A percentile compares a stretch with the other conserved stretches of the same genome.
Evolutionary conservation across 306 rosid genomes (phyloP).

Genomic region (Quercus mongolica): DNA sequence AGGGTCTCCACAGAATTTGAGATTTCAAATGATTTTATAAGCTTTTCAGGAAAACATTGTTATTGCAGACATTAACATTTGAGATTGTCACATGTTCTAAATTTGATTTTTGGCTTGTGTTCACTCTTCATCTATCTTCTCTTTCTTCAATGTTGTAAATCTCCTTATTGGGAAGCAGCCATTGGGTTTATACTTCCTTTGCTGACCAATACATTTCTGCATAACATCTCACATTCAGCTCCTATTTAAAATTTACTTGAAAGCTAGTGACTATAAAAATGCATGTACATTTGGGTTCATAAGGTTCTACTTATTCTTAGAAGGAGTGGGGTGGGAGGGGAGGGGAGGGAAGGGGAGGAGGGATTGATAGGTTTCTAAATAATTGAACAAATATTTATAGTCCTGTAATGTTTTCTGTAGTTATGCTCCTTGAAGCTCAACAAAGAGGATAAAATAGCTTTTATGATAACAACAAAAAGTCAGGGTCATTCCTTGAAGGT

Average conservation of each 20-base stretch:
- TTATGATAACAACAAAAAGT: constrained; percentile 14
- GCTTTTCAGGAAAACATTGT: not conserved
- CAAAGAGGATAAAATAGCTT: constrained; percentile 31
- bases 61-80: not conserved
- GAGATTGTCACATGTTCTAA: not conserved
- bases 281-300: not conserved
- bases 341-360: too few relatives aligned
- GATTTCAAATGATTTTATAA: not conserved
- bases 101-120: not conserved
- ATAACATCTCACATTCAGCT: not conserved
- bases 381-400: constrained; percentile 1
- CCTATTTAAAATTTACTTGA: not conserved
- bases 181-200: not conserved
- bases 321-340: too few relatives aligned
- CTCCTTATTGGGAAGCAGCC: not conserved
- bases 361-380: not conserved
- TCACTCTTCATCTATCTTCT: not conserved
- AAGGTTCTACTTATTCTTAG: not conserved
- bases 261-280: not conserved
- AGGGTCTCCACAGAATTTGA: not conserved
- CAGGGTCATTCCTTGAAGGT: constrained; percentile 29
- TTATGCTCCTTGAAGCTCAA: constrained; percentile 37
- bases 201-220: not conserved
- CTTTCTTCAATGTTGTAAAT: not conserved
- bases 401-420: constrained; percentile 40